A percentile compares a stretch with the other conserved stretches of the same genome.
Conservation (phyloP, 192 early-diverging fungal genomes). For the Allomyces arbusculus region DNA sequence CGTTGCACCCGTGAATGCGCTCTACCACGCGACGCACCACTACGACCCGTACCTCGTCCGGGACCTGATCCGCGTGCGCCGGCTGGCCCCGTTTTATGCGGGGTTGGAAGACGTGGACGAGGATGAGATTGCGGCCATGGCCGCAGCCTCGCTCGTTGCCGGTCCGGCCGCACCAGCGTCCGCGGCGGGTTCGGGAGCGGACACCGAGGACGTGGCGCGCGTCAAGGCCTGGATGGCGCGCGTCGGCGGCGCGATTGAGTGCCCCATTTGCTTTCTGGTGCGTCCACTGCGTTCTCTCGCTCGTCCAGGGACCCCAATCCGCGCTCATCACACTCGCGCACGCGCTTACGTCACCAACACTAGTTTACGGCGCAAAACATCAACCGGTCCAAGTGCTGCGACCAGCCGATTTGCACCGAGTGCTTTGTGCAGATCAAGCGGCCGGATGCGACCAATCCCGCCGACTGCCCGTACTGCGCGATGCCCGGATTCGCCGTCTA, state of each 20-base stretch:
- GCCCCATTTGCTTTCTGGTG: slow-evolving; percentile 87
- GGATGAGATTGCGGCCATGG: slow-evolving; percentile 4
- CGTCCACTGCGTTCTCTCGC: not conserved
- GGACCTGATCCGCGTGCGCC: slow-evolving; percentile 46
- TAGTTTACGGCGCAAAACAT: slow-evolving; percentile 65
- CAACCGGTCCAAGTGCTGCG: slow-evolving; percentile 83
- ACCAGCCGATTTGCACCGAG: slow-evolving; percentile 88
- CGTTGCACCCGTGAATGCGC: not conserved
- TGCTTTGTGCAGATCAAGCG: slow-evolving; percentile 94
- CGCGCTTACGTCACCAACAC: not conserved
- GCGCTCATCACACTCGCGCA: not conserved
- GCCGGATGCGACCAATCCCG: slow-evolving; percentile 35
- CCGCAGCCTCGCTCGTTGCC: not conserved
- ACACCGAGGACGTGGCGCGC: slow-evolving; percentile 5
- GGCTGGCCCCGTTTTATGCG: slow-evolving; percentile 71
- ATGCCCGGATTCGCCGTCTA: slow-evolving; percentile 63
- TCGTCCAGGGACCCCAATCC: not conserved
- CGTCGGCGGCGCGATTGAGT: slow-evolving; percentile 24
- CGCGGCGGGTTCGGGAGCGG: not conserved
- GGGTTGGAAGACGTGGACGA: slow-evolving; percentile 49
- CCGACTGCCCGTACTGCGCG: slow-evolving; percentile 74
- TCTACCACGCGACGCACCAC: slow-evolving; percentile 36
- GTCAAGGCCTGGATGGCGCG: too few relatives aligned
- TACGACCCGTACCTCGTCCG: slow-evolving; percentile 52
- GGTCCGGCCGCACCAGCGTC: slow-evolving; percentile 1